Conservation (phyloP, 129 eudicot genomes). For the Escallonia herrerae region DNA sequence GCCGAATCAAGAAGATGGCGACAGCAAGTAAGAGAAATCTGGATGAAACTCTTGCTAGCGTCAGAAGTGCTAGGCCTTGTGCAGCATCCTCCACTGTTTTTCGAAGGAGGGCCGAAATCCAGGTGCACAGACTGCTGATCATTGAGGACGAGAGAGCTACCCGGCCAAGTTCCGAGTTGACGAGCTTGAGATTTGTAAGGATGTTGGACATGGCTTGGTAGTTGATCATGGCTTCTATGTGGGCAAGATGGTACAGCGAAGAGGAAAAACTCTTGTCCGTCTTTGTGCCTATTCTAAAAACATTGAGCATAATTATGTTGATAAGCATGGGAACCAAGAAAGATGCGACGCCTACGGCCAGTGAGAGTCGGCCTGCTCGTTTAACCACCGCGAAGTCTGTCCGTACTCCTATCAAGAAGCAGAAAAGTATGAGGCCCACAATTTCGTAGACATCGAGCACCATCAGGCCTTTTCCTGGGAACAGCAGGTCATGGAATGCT, state of each 20-base stretch:
- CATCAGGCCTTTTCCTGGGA: slow-evolving; percentile 1
- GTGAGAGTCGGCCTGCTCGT: slow-evolving; percentile 5
- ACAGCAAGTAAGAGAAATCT: neutral
- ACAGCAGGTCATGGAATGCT: neutral
- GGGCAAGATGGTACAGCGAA: neutral
- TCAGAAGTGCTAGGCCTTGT: neutral
- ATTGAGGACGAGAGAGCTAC: slow-evolving; percentile 18
- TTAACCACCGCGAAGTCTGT: slow-evolving; percentile 2
- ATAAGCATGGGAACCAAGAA: neutral
- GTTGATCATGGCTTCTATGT: slow-evolving; percentile 14
- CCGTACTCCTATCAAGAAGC: slow-evolving; percentile 12
- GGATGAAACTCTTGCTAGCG: neutral
- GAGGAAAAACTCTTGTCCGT: neutral
- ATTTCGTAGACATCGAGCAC: slow-evolving; percentile 10
- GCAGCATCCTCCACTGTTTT: neutral
- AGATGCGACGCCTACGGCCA: neutral
- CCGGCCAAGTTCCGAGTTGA: slow-evolving; percentile 19
- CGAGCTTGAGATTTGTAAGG: slow-evolving; percentile 6
- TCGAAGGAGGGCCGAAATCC: neutral
- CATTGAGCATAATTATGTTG: neutral
- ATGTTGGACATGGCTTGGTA: slow-evolving; percentile 12
- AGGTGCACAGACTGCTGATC: slow-evolving; percentile 1
- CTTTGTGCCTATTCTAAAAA: neutral
- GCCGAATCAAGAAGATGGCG: neutral
- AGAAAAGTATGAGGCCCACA: slow-evolving; percentile 4